Evolutionary conservation across 352 stramenopile genomes (phyloP).

Genomic region (Globisporangium viniferum): DNA sequence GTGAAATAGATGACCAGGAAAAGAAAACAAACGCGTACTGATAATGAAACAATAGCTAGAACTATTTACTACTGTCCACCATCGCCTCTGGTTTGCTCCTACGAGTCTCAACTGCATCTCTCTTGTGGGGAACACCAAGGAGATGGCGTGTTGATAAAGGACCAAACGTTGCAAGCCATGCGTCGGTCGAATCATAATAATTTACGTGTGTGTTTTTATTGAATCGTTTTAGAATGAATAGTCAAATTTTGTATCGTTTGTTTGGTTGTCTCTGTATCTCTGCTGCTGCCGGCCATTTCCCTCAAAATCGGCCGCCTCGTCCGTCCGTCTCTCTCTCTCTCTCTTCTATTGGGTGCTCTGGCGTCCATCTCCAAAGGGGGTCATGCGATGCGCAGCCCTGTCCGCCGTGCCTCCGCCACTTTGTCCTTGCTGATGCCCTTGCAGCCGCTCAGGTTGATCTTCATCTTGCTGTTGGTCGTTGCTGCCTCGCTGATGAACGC

Average conservation of each 20-base stretch:
- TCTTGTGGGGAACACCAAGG: too few relatives aligned
- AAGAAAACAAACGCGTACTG: neutral
- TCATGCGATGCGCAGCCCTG: slow-evolving; percentile 33
- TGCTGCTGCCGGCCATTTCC: neutral
- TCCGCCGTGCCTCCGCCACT: slow-evolving; percentile 30
- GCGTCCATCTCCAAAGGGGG: neutral
- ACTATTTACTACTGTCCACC: slow-evolving; percentile 8
- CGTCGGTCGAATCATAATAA: neutral
- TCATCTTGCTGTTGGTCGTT: slow-evolving; percentile 18
- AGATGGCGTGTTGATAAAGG: too few relatives aligned
- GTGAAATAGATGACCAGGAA: neutral
- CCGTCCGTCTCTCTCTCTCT: neutral
- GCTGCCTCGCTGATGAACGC: slow-evolving; percentile 34
- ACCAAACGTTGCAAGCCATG: neutral
- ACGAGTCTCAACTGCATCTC: too few relatives aligned
- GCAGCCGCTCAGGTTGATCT: slow-evolving; percentile 67
- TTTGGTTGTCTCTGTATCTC: neutral
- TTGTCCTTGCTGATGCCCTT: slow-evolving; percentile 45
- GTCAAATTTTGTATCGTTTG: neutral
- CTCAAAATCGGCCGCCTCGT: slow-evolving; percentile 1
- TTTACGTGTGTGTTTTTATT: slow-evolving; percentile 6
- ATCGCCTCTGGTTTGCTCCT: neutral
- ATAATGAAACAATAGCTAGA: neutral
- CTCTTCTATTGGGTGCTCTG: slow-evolving; percentile 1
- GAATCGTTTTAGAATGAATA: neutral